phyloP scores from a whole-genome alignment of 1,139 yeast genomes.

The Suhomyces taliae region DNA sequence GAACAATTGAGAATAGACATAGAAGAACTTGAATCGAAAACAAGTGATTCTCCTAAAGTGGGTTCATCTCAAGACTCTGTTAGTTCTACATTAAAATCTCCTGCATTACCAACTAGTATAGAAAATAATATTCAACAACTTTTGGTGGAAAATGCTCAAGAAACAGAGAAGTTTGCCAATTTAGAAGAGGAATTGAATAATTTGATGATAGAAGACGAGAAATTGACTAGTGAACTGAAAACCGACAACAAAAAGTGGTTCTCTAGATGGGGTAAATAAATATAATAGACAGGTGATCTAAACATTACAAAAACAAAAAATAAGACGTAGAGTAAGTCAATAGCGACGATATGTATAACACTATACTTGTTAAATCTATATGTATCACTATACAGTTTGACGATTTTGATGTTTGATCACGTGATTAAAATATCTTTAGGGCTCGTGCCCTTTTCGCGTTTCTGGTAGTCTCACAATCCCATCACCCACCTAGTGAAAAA shows the following conservation, averaged over 20 bases:
- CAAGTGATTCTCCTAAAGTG: constrained; percentile 15
- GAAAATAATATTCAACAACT: constrained; percentile 51
- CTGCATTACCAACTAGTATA: constrained; percentile 40
- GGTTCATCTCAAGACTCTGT: constrained; percentile 7
- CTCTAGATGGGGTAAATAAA: constrained; percentile 26
- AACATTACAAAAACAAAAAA: too few species aligned
- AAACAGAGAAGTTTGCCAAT: constrained; percentile 55
- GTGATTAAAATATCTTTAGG: background rate
- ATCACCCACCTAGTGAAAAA: background rate
- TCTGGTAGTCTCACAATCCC: background rate
- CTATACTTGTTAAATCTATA: too few species aligned
- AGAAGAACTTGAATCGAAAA: constrained; percentile 47
- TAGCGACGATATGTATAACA: too few species aligned
- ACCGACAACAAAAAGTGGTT: constrained; percentile 35
- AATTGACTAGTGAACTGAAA: constrained; percentile 29
- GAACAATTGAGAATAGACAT: constrained; percentile 55
- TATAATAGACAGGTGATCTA: background rate
- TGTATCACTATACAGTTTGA: too few species aligned
- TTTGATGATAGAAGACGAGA: constrained; percentile 29
- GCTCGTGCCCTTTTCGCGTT: background rate
- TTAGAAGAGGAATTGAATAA: constrained; percentile 49
- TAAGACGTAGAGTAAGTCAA: background rate
- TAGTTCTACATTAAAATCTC: constrained; percentile 20
- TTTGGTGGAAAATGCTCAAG: constrained; percentile 50
- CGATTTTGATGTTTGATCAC: background rate